These are phyloP conservation scores for Ustilago vetiveriae DNA, from an alignment of 1,284 basidiomycete genomes.

Conservation along the genomic window DNA sequence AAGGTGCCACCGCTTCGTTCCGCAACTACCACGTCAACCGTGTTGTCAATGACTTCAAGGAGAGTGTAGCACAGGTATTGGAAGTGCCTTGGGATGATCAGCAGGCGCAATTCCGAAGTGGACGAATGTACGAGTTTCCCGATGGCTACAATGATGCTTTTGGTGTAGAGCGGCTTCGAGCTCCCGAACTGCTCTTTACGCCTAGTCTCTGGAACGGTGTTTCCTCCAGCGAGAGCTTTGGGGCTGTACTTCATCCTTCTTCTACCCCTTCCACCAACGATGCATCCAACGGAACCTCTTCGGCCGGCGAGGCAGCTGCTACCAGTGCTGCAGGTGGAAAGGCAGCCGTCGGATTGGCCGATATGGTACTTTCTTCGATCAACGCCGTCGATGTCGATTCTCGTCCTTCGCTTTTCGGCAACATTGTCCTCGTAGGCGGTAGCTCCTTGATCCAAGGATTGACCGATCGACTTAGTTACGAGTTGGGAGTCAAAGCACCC, in stretches of 20 bases:
- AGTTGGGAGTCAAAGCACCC: slow-evolving; percentile 80
- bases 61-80: slow-evolving; percentile 83
- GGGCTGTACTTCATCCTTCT: slow-evolving; percentile 19
- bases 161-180: slow-evolving; percentile 80
- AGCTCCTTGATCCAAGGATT: slow-evolving; percentile 87
- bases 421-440: slow-evolving; percentile 94
- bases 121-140: slow-evolving; percentile 85
- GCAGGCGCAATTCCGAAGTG: slow-evolving; percentile 65
- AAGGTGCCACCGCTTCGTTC: slow-evolving; percentile 77
- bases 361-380: slow-evolving; percentile 80
- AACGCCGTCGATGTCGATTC: slow-evolving; percentile 89
- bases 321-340: slow-evolving; percentile 13
- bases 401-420: slow-evolving; percentile 85
- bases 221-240: slow-evolving; percentile 24
- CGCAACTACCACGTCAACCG: slow-evolving; percentile 80
- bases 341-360: slow-evolving; percentile 34
- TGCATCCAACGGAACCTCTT: background rate
- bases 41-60: slow-evolving; percentile 93
- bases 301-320: background rate
- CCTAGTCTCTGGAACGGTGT: slow-evolving; percentile 74
- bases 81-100: slow-evolving; percentile 89
- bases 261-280: slow-evolving; percentile 12
- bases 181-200: slow-evolving; percentile 89
- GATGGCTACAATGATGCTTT: slow-evolving; percentile 90
- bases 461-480: slow-evolving; percentile 82